Base-by-base conservation (phyloP, 139 green algal species). In the Yamagishiella unicocca region DNA sequence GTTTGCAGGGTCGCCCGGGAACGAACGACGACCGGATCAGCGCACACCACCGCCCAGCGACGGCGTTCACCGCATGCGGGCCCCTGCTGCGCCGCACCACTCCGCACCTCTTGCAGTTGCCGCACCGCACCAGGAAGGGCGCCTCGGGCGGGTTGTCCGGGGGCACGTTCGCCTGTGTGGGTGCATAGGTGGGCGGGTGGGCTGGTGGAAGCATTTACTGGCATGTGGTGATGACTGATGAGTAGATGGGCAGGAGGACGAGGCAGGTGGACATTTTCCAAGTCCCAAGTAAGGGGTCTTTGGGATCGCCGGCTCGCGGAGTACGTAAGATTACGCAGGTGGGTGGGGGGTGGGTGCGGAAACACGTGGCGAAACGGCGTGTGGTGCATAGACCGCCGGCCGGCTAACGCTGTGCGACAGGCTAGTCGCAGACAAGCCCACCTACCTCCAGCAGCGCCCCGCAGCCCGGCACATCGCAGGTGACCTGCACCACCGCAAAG, bases 51-150 rank as follows among this genome's bases (percentile, higher is more conserved):
- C n/a, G 8, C n/a, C 64, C 64, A 9, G 21, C 64, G 6, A 31
- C 29, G 4, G n/a, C 64, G 19, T 6, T 7, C 31, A 42, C 29
- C n/a, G n/a, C n/a, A 7, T 19, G 4, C 64, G n/a, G n/a, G 8
- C 40, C 31, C 5, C 19, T 22, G 6, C n/a, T 42, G 10, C 9
- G 6, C 64, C 31, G 31, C 17, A 6, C 6, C 31, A 24, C 31
- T 29, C 19, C 73, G 3, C 74, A 82, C 74, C 74, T 82, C 8
- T 31, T 25, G 74, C 74, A 82, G 46, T 33, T 66, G 19, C 74
- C 74, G 74, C 74, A 82, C 0, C 46, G 74, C n/a, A 82, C 74
- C 31, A 66, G 46, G 46, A 82, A 66, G 7, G 74, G 74, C 10
- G 14, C 31, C 3, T 19, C 74, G 46, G 45, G 74, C 46, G 74